Percentiles rank a stretch among this genome's conserved stretches.
These are phyloP conservation scores for Pleurotus citrinopileatus DNA, from an alignment of 768 basidiomycete genomes.

Conservation along the genomic window DNA sequence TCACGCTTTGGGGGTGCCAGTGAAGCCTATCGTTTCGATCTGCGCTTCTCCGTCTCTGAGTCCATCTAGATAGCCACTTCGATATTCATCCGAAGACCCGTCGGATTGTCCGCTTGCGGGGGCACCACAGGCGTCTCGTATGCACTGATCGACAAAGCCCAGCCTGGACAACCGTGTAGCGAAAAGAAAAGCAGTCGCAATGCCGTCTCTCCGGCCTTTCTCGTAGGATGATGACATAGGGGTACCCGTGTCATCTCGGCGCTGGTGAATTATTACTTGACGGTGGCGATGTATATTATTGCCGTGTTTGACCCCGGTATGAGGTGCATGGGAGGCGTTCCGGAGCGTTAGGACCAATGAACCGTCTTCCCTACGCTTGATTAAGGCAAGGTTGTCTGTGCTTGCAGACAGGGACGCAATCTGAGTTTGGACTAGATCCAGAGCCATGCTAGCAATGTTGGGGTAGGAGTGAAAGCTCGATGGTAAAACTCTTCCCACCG, in stretches of 20 bases:
- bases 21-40: no score
- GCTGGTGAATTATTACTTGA: no score
- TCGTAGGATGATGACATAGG: conserved; percentile 16
- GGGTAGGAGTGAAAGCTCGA: conserved; percentile 52
- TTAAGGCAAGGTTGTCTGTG: no score
- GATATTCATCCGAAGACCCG: conserved; percentile 44
- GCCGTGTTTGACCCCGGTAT: no score
- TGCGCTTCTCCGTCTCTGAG: conserved; percentile 18
- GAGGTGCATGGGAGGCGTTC: no score
- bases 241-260: no score
- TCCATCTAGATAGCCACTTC: conserved; percentile 45
- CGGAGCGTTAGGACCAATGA: no score
- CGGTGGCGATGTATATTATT: no score
- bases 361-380: no score
- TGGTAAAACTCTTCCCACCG: conserved; percentile 56
- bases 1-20: no score
- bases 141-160: conserved; percentile 61
- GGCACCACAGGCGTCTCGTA: conserved; percentile 42
- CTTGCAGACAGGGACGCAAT: no score
- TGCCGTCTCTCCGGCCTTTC: conserved; percentile 61
- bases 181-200: conserved; percentile 52
- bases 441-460: conserved; percentile 9
- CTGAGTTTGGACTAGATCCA: conserved; percentile 9
- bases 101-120: conserved; percentile 29
- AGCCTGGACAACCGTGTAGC: conserved; percentile 46